phyloP scores from a whole-genome alignment of 2,329 filamentous ascomycete genomes.

The Beauveria varroae region DNA sequence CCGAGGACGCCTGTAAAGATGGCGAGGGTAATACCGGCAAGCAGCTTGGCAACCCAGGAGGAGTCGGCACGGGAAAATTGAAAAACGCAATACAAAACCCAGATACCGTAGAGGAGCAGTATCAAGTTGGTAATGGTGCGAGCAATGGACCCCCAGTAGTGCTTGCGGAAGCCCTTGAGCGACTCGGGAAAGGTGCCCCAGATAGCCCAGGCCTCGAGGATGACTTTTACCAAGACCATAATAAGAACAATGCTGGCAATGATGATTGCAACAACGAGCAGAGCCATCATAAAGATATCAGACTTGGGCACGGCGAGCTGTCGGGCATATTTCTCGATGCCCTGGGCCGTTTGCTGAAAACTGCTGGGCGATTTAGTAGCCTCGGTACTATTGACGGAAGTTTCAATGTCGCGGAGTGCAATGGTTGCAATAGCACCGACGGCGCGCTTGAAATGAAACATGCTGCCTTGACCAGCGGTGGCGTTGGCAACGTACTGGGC shows the following conservation, averaged over 20 bases:
- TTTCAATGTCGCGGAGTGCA: conserved; percentile 43
- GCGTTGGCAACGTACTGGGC: conserved; percentile 67
- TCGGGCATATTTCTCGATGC: conserved; percentile 77
- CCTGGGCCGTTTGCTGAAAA: conserved; percentile 51
- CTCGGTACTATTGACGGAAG: conserved; percentile 33
- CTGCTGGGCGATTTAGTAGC: conserved; percentile 20
- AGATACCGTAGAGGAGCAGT: conserved; percentile 84
- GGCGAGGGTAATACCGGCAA: conserved; percentile 73
- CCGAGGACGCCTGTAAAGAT: conserved; percentile 74
- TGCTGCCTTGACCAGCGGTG: conserved; percentile 52
- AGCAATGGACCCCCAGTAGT: conserved; percentile 91
- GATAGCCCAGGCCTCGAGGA: conserved; percentile 87
- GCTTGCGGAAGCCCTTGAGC: conserved; percentile 79
- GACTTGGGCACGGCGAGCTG: conserved; percentile 76
- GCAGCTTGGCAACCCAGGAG: conserved; percentile 71
- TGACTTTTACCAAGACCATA: conserved; percentile 82
- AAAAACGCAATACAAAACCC: conserved; percentile 93
- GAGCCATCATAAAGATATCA: conserved; percentile 93
- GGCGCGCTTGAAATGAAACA: conserved; percentile 47
- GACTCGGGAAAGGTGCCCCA: conserved; percentile 77
- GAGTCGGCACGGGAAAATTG: conserved; percentile 93
- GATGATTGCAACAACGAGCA: conserved; percentile 81
- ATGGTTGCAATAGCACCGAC: conserved; percentile 40
- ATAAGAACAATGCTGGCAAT: conserved; percentile 77
- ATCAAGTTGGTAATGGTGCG: conserved; percentile 87